These are phyloP conservation scores for Aspergillus fructus DNA, from an alignment of 2,329 filamentous ascomycete genomes.

Conservation along the genomic window DNA sequence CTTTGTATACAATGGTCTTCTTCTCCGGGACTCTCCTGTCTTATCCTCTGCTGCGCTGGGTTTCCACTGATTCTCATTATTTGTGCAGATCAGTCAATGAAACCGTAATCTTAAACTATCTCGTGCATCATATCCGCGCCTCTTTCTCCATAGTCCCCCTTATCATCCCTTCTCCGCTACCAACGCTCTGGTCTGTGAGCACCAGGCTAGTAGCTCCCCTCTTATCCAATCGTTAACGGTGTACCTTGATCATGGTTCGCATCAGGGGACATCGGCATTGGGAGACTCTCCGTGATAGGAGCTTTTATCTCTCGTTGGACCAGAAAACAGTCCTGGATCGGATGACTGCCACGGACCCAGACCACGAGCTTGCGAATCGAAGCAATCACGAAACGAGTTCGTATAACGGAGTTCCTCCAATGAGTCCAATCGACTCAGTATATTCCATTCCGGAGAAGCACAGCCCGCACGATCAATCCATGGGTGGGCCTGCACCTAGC, in stretches of 20 bases:
- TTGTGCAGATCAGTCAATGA: slow-evolving; percentile 15
- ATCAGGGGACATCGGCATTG: not conserved
- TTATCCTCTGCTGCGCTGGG: not conserved
- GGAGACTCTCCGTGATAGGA: not conserved
- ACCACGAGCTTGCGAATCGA: not conserved
- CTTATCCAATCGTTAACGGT: slow-evolving; percentile 9
- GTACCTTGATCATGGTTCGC: not conserved
- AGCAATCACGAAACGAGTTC: slow-evolving; percentile 2
- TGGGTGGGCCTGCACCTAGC: slow-evolving; percentile 19
- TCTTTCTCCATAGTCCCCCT: not conserved
- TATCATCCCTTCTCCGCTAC: slow-evolving; percentile 1
- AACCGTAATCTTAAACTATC: slow-evolving; percentile 13
- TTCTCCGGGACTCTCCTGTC: not conserved
- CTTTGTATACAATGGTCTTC: not conserved
- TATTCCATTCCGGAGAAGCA: not conserved
- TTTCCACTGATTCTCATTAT: slow-evolving; percentile 14
- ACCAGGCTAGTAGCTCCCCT: not conserved
- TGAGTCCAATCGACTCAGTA: slow-evolving; percentile 5
- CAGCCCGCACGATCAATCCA: slow-evolving; percentile 23
- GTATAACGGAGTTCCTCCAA: slow-evolving; percentile 5
- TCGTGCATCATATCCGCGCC: slow-evolving; percentile 5
- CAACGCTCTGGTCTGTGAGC: not conserved
- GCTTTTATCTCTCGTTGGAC: slow-evolving; percentile 3
- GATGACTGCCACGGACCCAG: not conserved
- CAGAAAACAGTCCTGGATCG: not conserved